Evolutionary conservation across 257 asterid genomes (phyloP).

Genomic region (Cordia subcordata): DNA sequence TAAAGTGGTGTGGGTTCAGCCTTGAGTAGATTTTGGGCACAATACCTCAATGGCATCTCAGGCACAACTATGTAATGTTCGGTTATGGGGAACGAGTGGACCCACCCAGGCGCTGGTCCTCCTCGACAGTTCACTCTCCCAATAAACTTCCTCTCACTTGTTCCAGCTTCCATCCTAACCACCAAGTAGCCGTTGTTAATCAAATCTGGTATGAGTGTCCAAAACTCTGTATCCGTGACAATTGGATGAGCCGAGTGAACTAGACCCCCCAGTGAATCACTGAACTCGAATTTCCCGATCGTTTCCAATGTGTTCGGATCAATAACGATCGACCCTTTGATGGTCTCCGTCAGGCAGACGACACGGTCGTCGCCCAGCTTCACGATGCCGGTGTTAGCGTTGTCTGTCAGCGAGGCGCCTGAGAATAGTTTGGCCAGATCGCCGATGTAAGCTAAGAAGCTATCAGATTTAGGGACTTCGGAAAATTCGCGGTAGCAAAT

Average conservation of each 20-base stretch:
- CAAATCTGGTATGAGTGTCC: constrained; percentile 74
- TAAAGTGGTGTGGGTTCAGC: constrained; percentile 95
- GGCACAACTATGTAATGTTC: constrained; percentile 88
- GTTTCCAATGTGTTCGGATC: constrained; percentile 74
- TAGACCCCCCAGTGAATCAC: constrained; percentile 64
- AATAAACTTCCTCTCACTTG: constrained; percentile 66
- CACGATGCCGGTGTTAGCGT: constrained; percentile 92
- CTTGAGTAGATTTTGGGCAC: constrained; percentile 68
- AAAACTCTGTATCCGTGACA: constrained; percentile 61
- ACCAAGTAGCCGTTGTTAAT: constrained; percentile 72
- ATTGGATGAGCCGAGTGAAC: constrained; percentile 96
- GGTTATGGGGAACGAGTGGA: constrained; percentile 88
- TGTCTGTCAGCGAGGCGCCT: constrained; percentile 88
- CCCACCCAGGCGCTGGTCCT: constrained; percentile 91
- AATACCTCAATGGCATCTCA: constrained; percentile 94
- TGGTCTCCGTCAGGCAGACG: constrained; percentile 84
- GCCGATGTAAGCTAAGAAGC: constrained; percentile 64
- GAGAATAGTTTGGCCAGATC: constrained; percentile 80
- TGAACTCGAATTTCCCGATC: constrained; percentile 53
- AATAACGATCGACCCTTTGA: constrained; percentile 69
- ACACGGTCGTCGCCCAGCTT: constrained; percentile 83
- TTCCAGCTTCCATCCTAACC: constrained; percentile 71
- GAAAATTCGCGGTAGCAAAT: constrained; percentile 88
- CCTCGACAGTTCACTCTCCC: constrained; percentile 85
- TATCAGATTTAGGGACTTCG: constrained; percentile 72